Base-by-base conservation (phyloP, 2,329 filamentous ascomycete genomes). In the Calonectria naviculata region DNA sequence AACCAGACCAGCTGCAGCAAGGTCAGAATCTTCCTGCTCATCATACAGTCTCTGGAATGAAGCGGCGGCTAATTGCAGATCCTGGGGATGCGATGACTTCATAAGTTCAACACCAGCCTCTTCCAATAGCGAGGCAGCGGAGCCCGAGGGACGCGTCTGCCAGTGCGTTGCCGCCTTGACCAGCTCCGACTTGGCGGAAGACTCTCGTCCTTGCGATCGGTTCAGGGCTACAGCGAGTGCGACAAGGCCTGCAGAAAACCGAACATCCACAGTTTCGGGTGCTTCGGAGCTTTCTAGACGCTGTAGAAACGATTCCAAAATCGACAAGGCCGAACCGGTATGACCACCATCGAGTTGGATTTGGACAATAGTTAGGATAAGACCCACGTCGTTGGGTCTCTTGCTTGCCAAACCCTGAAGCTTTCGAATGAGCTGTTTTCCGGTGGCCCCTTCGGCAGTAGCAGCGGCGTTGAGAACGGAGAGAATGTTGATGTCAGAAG, bases 51-150 rank as follows among this genome's bases (percentile, higher is more conserved):
- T 89, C 63, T 90, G 88, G 83, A 98, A 98, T 9, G 97, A 92
- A n/a, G 93, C 89, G 4, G 91, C 91, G 0, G 97, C 95, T 0
- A 91, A 86, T 17, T 88, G 82, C 29, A 95, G 85, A 75, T 98
- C 94, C 19, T 92, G 88, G 1, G 87, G 81, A 58, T 92, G 89
- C 8, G 92, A 89, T 0, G 94, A 97, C 74, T 93, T 91, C 58
- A 98, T 90, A 12, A 98, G 89, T 58, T 95, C 92, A 47, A 93
- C 89, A n/a, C 94, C 96, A 9, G 95, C 95, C 66, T 95, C 94
- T 69, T 92, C 91, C 62, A 97, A 87, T 7, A 98, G 89, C 0
- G 93, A 89, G n/a, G 88, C 83, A 0, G 91, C 81, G 2, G 80
- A 73, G 19, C 72, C 75, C 7, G 77, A 74, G 83, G 73, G 85